Evolutionary conservation across 352 stramenopile species (phyloP).

Genomic region (Globisporangium cylindrosporum): DNA sequence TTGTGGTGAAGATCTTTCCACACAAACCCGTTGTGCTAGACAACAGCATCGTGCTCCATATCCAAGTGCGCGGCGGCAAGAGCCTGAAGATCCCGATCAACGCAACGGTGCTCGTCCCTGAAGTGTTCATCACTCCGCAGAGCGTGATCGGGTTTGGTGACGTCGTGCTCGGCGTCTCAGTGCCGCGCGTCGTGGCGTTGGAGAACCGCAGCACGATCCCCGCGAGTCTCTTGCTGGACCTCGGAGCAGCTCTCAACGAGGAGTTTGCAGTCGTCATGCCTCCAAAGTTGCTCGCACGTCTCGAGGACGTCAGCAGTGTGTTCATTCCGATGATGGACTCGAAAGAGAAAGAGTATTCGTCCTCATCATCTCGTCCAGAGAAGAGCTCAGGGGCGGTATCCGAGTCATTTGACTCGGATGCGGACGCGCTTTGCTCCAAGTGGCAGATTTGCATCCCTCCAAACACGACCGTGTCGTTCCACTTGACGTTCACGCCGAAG

Average conservation of each 20-base stretch:
- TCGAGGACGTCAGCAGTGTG: slow-evolving; percentile 80
- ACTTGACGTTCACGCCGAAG: slow-evolving; percentile 74
- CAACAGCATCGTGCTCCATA: slow-evolving; percentile 31
- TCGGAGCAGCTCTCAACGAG: slow-evolving; percentile 38
- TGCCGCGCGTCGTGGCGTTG: slow-evolving; percentile 60
- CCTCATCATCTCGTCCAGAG: background rate
- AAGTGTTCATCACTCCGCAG: slow-evolving; percentile 57
- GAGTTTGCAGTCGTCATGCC: slow-evolving; percentile 74
- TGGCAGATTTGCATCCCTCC: slow-evolving; percentile 79
- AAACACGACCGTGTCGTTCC: slow-evolving; percentile 61
- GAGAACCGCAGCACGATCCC: slow-evolving; percentile 82
- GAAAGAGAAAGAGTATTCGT: background rate
- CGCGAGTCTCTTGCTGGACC: slow-evolving; percentile 73
- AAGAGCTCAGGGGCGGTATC: background rate
- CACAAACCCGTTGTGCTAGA: slow-evolving; percentile 55
- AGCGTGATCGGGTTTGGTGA: slow-evolving; percentile 68
- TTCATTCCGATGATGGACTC: slow-evolving; percentile 59
- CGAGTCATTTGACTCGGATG: slow-evolving; percentile 3
- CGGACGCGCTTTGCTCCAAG: slow-evolving; percentile 33
- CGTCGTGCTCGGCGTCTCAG: slow-evolving; percentile 74
- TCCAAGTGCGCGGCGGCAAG: slow-evolving; percentile 75
- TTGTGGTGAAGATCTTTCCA: slow-evolving; percentile 49
- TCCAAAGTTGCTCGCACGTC: slow-evolving; percentile 37
- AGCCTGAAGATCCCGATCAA: slow-evolving; percentile 61
- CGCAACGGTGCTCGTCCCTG: slow-evolving; percentile 71